phyloP scores from a whole-genome alignment of 768 basidiomycete species.

The Hydnomerulius pinastri region DNA sequence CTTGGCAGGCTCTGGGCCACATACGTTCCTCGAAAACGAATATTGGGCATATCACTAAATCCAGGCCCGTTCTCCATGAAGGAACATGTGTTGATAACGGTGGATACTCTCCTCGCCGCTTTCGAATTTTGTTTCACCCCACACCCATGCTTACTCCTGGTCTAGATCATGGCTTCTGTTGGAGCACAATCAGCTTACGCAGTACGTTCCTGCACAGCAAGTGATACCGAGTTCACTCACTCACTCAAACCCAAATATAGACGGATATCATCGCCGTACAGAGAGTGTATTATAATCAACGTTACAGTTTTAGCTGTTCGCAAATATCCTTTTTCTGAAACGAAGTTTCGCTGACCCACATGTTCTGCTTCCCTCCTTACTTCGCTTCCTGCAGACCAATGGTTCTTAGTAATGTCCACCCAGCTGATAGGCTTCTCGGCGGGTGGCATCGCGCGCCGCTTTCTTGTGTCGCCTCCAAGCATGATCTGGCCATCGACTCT shows the following conservation, averaged over 20 bases:
- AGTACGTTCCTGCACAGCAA: constrained; percentile 28
- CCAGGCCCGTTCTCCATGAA: constrained; percentile 79
- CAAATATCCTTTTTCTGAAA: not conserved
- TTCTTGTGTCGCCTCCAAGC: constrained; percentile 59
- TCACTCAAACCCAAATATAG: constrained; percentile 16
- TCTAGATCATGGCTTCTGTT: constrained; percentile 55
- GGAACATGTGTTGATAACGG: constrained; percentile 70
- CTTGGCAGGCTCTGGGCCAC: constrained; percentile 60
- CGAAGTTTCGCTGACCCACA: constrained; percentile 3
- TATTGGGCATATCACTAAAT: constrained; percentile 66
- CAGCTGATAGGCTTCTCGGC: constrained; percentile 84
- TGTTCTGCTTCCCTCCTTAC: not conserved
- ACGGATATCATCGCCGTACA: constrained; percentile 80
- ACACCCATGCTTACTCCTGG: constrained; percentile 33
- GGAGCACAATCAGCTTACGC: constrained; percentile 66
- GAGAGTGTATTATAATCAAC: constrained; percentile 68
- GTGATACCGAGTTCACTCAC: constrained; percentile 1
- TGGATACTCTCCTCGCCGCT: constrained; percentile 29
- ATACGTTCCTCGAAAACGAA: constrained; percentile 51
- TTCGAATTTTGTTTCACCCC: constrained; percentile 21
- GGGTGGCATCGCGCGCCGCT: constrained; percentile 72
- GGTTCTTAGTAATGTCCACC: constrained; percentile 76
- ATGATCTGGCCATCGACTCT: constrained; percentile 80
- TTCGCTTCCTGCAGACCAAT: constrained; percentile 56
- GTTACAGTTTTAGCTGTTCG: constrained; percentile 61